A percentile compares a stretch with the other conserved stretches of the same genome.
Evolutionary conservation across 495 filamentous ascomycete genomes (phyloP).

Genomic region (Daldinia caldariorum): DNA sequence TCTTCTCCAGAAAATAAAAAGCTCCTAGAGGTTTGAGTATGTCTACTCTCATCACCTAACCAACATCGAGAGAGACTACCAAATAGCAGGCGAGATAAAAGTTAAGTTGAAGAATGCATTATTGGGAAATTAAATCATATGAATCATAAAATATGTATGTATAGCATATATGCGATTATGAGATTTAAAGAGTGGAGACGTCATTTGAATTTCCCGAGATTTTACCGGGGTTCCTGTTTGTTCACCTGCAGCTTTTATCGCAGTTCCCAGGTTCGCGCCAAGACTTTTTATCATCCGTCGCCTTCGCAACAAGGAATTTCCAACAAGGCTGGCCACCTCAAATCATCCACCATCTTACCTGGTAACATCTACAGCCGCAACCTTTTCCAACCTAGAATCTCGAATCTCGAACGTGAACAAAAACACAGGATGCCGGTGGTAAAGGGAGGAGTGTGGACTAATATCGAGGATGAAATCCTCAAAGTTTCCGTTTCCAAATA

Average conservation of each 20-base stretch:
- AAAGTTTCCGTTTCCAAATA: conserved; percentile 97
- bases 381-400: conserved; percentile 4
- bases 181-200: background rate
- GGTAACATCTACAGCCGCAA: background rate
- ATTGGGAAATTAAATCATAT: too few species aligned
- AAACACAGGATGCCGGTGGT: conserved; percentile 85
- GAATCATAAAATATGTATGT: too few species aligned
- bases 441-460: conserved; percentile 95
- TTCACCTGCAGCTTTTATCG: conserved; percentile 7
- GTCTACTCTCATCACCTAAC: too few species aligned
- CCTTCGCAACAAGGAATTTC: conserved; percentile 24
- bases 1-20: too few species aligned
- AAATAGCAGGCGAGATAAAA: too few species aligned
- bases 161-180: background rate
- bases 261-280: conserved; percentile 2
- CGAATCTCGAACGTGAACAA: conserved; percentile 12
- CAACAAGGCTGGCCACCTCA: conserved; percentile 8
- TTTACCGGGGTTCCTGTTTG: background rate
- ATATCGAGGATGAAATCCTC: conserved; percentile 89
- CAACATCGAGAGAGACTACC: too few species aligned
- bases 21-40: too few species aligned
- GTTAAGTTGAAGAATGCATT: too few species aligned
- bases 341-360: background rate
- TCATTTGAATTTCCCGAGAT: background rate
- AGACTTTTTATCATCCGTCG: conserved; percentile 17